Base-by-base conservation (phyloP, 2,329 filamentous ascomycete species). In the Drechslerella dactyloides region DNA sequence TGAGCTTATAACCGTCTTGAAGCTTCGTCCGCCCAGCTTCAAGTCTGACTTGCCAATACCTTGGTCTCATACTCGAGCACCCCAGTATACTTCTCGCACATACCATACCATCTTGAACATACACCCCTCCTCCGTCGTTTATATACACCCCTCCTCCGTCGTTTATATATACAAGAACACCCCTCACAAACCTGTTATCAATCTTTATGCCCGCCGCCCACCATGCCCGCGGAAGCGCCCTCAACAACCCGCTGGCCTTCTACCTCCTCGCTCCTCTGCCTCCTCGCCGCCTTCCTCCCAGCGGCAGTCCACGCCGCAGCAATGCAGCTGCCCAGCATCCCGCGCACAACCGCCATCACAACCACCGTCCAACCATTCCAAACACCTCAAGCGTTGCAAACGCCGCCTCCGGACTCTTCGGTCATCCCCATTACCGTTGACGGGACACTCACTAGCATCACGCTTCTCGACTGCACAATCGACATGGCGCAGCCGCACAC, bases 181-280 rank as follows among this genome's bases (percentile, higher is more conserved):
- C 2, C 6, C 44, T 21, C 19, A 48, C 44, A 3, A 10, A 10
- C 17, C n/a, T 24, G 23, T 30, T 35, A 15, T 33, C 50, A 11
- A 30, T 27, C 10, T 30, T 30, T 53, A 53, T 30, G 13, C n/a
- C 19, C 4, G 27, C 15, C 33, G 30, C 30, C 56, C 54, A 44
- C 19, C 19, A 70, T 70, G 66, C 63, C 54, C 53, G 23, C 59
- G 44, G 40, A 37, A 37, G n/a, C 44, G 44, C 15, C 35, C 52
- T 58, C 66, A 60, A 33, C 46, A 70, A 70, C 50, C 66, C 66
- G 54, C 66, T 70, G 58, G 66, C 66, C 58, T 37, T 63, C 59
- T 70, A 70, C 44, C 66, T 70, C 54, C 48, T 70, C 46, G 62
- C 59, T 56, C 66, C 66, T 70, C 59, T 58, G 35, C 44, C 48